Conservation (phyloP, 768 basidiomycete genomes). For the Xanthoconium purpureum region DNA sequence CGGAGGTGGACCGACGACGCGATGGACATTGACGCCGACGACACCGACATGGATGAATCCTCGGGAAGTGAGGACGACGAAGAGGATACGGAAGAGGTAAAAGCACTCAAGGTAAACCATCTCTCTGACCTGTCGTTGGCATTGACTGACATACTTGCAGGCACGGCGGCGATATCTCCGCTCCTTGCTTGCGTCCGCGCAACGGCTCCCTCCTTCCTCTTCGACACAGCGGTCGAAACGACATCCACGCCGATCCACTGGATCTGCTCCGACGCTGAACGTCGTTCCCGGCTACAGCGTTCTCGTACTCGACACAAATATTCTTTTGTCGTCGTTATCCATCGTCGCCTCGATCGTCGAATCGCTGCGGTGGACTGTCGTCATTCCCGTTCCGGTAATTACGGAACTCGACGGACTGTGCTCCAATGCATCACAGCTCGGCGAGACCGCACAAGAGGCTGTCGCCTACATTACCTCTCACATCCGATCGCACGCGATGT, state of each 20-base stretch:
- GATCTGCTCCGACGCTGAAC: conserved; percentile 42
- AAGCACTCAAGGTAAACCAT: conserved; percentile 68
- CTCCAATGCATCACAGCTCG: conserved; percentile 60
- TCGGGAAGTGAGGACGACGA: conserved; percentile 53
- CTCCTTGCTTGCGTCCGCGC: conserved; percentile 54
- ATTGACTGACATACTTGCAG: conserved; percentile 35
- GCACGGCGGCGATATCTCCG: conserved; percentile 74
- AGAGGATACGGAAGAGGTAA: conserved; percentile 69
- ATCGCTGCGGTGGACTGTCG: conserved; percentile 77
- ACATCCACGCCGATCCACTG: conserved; percentile 27
- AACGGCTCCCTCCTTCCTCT: conserved; percentile 27
- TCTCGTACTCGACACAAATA: conserved; percentile 93
- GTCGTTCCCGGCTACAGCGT: conserved; percentile 84
- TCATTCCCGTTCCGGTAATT: conserved; percentile 91
- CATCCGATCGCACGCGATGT: conserved; percentile 67
- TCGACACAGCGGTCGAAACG: conserved; percentile 29
- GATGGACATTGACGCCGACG: conserved; percentile 70
- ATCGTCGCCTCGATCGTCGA: conserved; percentile 76
- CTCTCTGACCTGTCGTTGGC: conserved; percentile 3
- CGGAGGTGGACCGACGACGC: conserved; percentile 62
- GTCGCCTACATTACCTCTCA: conserved; percentile 73
- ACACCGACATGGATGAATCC: conserved; percentile 45
- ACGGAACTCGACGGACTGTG: conserved; percentile 96
- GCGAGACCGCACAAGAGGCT: conserved; percentile 69
- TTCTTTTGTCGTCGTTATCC: conserved; percentile 79